These are phyloP conservation scores for Crithidia mellificae DNA, from an alignment of 208 protist species.

Conservation along the genomic window DNA sequence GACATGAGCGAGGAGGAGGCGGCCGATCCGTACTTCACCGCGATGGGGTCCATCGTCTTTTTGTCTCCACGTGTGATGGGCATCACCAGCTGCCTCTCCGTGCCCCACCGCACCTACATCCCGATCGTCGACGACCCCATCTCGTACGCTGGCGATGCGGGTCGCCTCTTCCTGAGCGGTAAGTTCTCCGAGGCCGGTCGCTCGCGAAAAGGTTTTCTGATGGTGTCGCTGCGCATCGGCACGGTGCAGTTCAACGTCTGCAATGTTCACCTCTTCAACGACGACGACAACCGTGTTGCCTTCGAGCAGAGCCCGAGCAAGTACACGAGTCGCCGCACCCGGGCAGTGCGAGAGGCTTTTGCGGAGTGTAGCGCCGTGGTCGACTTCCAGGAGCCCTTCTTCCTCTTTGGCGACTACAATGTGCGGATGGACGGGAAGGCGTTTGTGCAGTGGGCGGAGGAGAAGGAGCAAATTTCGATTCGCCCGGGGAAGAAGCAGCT, in stretches of 20 bases:
- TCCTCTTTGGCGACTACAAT: constrained; percentile 84
- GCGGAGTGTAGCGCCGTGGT: constrained; percentile 55
- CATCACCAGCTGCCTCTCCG: constrained; percentile 72
- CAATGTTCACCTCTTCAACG: constrained; percentile 80
- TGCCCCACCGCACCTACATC: constrained; percentile 82
- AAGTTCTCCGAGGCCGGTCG: constrained; percentile 62
- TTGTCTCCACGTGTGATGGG: constrained; percentile 71
- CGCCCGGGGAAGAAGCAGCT: constrained; percentile 47
- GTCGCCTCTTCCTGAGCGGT: constrained; percentile 54
- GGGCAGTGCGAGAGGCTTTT: constrained; percentile 62
- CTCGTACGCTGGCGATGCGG: constrained; percentile 62
- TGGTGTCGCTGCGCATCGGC: constrained; percentile 76
- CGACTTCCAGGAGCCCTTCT: constrained; percentile 60
- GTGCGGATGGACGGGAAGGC: constrained; percentile 54
- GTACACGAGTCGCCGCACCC: constrained; percentile 51
- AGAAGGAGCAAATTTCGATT: constrained; percentile 40
- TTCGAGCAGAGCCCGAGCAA: constrained; percentile 44
- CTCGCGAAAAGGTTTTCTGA: constrained; percentile 75
- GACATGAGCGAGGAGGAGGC: constrained; percentile 28
- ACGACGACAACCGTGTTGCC: constrained; percentile 60
- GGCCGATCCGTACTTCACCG: constrained; percentile 51
- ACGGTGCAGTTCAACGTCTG: constrained; percentile 61
- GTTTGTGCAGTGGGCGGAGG: constrained; percentile 39
- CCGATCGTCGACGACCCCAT: constrained; percentile 70
- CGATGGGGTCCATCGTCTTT: constrained; percentile 70